Evolutionary conservation across 2,329 filamentous ascomycete genomes (phyloP).

Genomic region (Aspergillus flavus): DNA sequence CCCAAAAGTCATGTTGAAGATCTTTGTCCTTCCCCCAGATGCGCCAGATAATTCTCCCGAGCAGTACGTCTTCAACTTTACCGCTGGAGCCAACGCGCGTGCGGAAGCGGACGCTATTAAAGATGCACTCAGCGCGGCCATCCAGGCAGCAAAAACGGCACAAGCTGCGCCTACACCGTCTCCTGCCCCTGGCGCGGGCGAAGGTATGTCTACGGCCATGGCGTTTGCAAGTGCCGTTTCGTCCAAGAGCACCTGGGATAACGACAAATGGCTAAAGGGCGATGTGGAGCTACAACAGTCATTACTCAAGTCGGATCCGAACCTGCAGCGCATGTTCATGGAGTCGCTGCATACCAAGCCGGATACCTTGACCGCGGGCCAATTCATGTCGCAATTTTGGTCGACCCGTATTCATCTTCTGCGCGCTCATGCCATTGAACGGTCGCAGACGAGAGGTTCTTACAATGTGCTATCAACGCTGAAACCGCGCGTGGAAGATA

Average conservation of each 20-base stretch:
- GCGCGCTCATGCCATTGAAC: slow-evolving; percentile 87
- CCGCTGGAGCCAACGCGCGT: slow-evolving; percentile 72
- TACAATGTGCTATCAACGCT: slow-evolving; percentile 94
- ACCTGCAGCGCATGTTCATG: slow-evolving; percentile 80
- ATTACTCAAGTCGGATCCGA: slow-evolving; percentile 76
- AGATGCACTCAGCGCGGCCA: slow-evolving; percentile 75
- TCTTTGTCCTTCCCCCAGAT: slow-evolving; percentile 71
- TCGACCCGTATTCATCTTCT: slow-evolving; percentile 82
- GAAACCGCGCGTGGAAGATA: slow-evolving; percentile 76
- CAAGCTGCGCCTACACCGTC: slow-evolving; percentile 40
- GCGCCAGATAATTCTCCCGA: slow-evolving; percentile 50
- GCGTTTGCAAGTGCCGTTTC: slow-evolving; percentile 73
- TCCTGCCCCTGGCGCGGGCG: slow-evolving; percentile 38
- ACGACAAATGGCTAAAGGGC: slow-evolving; percentile 74
- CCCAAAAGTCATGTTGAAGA: slow-evolving; percentile 90
- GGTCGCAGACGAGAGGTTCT: slow-evolving; percentile 79
- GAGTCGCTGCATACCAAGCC: slow-evolving; percentile 83
- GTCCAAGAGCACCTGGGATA: slow-evolving; percentile 69
- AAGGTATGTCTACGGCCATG: slow-evolving; percentile 68
- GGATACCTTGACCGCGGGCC: slow-evolving; percentile 74
- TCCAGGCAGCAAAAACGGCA: slow-evolving; percentile 67
- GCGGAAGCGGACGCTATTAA: slow-evolving; percentile 84
- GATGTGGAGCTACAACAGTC: slow-evolving; percentile 86
- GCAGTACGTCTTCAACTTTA: slow-evolving; percentile 87
- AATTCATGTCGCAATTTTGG: slow-evolving; percentile 95